These are phyloP conservation scores for Mortierella alpina DNA, from an alignment of 192 early-diverging fungal species.

Conservation along the genomic window DNA sequence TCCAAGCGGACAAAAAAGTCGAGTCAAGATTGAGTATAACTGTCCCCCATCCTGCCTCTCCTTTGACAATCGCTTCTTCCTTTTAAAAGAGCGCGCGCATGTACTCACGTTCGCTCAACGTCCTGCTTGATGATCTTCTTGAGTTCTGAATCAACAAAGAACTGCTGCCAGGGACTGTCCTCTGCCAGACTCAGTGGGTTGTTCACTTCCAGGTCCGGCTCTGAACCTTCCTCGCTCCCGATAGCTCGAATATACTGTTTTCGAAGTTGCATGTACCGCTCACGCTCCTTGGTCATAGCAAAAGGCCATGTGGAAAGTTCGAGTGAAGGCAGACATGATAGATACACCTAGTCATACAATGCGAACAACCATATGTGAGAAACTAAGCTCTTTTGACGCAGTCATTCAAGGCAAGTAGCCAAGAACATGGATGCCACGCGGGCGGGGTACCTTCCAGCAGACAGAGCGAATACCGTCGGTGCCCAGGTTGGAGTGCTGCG, in stretches of 20 bases:
- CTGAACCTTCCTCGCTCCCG: slow-evolving; percentile 55
- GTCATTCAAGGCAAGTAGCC: not conserved
- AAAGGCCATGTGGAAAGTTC: slow-evolving; percentile 69
- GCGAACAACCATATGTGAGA: not conserved
- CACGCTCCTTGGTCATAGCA: slow-evolving; percentile 71
- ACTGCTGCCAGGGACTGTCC: slow-evolving; percentile 95
- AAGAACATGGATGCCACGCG: not conserved
- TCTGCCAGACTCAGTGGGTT: slow-evolving; percentile 90
- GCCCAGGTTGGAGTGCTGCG: slow-evolving; percentile 57
- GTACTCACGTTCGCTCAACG: slow-evolving; percentile 86
- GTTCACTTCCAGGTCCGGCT: slow-evolving; percentile 74
- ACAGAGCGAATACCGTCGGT: slow-evolving; percentile 63
- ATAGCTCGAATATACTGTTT: slow-evolving; percentile 70
- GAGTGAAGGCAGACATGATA: slow-evolving; percentile 61
- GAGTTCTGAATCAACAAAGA: slow-evolving; percentile 89
- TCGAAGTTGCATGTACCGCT: slow-evolving; percentile 74
- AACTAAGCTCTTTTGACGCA: not conserved
- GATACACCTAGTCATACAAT: slow-evolving; percentile 56
- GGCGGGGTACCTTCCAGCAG: slow-evolving; percentile 65
- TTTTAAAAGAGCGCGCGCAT: not conserved
- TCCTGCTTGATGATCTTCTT: slow-evolving; percentile 88
- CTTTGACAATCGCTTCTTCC: not conserved
- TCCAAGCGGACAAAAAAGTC: not conserved
- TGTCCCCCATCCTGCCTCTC: not conserved
- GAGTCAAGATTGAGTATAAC: not conserved